A percentile compares a stretch with the other conserved stretches of the same genome.
phyloP scores from a whole-genome alignment of 495 filamentous ascomycete genomes.

The Aspergillus funiculosus region DNA sequence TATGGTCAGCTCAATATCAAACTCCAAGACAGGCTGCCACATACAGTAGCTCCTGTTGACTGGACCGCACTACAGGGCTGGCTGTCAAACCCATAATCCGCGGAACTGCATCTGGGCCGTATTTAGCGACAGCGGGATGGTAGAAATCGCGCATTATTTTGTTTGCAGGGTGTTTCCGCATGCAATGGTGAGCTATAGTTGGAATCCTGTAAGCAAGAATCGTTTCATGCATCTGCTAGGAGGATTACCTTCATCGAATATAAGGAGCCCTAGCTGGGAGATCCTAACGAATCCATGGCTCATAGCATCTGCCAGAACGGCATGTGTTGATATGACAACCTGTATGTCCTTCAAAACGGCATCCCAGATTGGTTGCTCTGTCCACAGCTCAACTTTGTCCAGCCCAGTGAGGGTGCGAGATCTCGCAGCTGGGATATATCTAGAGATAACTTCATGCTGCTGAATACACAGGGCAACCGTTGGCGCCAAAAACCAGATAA shows the following conservation, averaged over 20 bases:
- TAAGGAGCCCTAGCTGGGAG: conserved; percentile 57
- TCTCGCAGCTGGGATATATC: conserved; percentile 57
- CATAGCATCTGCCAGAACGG: conserved; percentile 73
- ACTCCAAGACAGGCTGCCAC: neutral
- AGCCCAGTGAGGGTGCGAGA: conserved; percentile 60
- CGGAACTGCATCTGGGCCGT: conserved; percentile 47
- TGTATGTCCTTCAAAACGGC: conserved; percentile 58
- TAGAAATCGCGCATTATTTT: conserved; percentile 78
- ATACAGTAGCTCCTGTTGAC: conserved; percentile 27
- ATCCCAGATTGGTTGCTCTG: conserved; percentile 65
- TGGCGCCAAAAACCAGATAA: conserved; percentile 82
- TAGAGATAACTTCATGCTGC: conserved; percentile 58
- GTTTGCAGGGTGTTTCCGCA: conserved; percentile 55
- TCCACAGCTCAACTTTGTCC: conserved; percentile 73
- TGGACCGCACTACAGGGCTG: conserved; percentile 61
- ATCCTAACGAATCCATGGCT: conserved; percentile 74
- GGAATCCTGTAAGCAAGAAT: conserved; percentile 7
- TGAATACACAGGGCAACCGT: conserved; percentile 70
- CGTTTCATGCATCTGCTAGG: neutral
- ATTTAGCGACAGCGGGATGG: conserved; percentile 38
- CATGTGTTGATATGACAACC: conserved; percentile 72
- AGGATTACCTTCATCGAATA: conserved; percentile 83
- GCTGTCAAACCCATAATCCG: conserved; percentile 80
- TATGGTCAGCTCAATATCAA: neutral
- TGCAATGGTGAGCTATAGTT: conserved; percentile 30